phyloP scores from a whole-genome alignment of 2,329 filamentous ascomycete species.

The Fusarium domesticum region DNA sequence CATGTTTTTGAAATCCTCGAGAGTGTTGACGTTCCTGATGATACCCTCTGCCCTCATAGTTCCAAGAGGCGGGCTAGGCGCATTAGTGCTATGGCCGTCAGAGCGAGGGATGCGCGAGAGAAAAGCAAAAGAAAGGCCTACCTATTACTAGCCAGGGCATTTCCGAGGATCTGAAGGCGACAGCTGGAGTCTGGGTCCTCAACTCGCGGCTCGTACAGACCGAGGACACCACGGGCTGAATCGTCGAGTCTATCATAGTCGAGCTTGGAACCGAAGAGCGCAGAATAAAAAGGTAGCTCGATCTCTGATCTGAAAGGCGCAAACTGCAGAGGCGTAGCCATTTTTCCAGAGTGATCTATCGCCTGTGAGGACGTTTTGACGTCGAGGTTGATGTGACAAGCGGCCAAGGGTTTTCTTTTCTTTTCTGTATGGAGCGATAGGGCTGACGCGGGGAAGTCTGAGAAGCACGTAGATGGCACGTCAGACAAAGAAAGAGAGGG shows the following conservation, averaged over 20 bases:
- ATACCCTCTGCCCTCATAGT: slow-evolving; percentile 84
- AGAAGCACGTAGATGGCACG: not conserved
- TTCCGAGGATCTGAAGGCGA: slow-evolving; percentile 86
- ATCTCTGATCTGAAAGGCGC: slow-evolving; percentile 91
- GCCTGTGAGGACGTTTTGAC: not conserved
- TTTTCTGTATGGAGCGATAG: slow-evolving; percentile 3
- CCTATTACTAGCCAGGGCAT: slow-evolving; percentile 79
- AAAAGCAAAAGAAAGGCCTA: slow-evolving; percentile 46
- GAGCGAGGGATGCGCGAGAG: slow-evolving; percentile 13
- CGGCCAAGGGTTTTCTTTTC: no score
- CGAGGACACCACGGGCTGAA: slow-evolving; percentile 80
- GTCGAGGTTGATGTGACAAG: no score
- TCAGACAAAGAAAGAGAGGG: slow-evolving; percentile 1
- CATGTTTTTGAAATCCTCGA: slow-evolving; percentile 84
- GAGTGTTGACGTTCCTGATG: slow-evolving; percentile 93
- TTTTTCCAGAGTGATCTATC: slow-evolving; percentile 35
- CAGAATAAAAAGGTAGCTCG: slow-evolving; percentile 90
- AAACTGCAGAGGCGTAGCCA: slow-evolving; percentile 60
- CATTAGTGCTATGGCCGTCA: slow-evolving; percentile 30
- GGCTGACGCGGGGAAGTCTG: slow-evolving; percentile 16
- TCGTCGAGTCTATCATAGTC: slow-evolving; percentile 97
- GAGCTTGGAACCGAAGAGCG: slow-evolving; percentile 89
- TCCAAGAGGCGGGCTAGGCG: slow-evolving; percentile 60
- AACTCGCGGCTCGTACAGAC: slow-evolving; percentile 81
- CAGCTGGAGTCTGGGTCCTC: slow-evolving; percentile 73